Conservation (phyloP, 345 rosid species). For the Geranium rotundifolium region DNA sequence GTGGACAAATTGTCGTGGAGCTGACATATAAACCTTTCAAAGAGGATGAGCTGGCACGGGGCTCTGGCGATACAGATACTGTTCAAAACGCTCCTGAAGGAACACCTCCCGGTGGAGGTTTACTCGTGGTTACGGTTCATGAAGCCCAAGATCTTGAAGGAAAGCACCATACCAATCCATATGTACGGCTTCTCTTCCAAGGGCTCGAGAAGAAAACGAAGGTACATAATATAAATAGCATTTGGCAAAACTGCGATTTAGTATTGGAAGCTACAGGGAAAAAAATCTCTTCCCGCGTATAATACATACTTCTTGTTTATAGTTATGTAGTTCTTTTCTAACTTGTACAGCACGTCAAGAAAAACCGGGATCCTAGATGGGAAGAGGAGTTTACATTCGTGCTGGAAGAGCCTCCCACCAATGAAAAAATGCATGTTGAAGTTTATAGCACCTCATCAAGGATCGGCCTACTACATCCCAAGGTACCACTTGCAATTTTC, state of each 20-base stretch:
- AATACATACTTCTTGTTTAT: too few relatives aligned
- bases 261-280: too few relatives aligned
- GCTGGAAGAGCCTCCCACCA: constrained; percentile 67
- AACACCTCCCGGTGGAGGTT: constrained; percentile 75
- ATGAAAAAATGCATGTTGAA: constrained; percentile 71
- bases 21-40: constrained; percentile 69
- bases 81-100: constrained; percentile 75
- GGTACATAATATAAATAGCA: constrained; percentile 18
- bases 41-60: constrained; percentile 47
- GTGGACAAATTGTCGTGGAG: constrained; percentile 74
- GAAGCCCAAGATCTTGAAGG: constrained; percentile 92
- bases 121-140: constrained; percentile 69
- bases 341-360: constrained; percentile 51
- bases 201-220: constrained; percentile 83
- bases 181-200: constrained; percentile 50
- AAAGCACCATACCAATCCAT: constrained; percentile 84
- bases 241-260: background rate
- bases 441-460: constrained; percentile 70
- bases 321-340: background rate
- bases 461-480: constrained; percentile 75
- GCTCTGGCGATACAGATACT: constrained; percentile 36
- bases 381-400: constrained; percentile 66
- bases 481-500: constrained; percentile 33
- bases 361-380: constrained; percentile 95
- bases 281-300: too few relatives aligned